Conservation (phyloP, 805 yeast species). For the Candida argentea region DNA sequence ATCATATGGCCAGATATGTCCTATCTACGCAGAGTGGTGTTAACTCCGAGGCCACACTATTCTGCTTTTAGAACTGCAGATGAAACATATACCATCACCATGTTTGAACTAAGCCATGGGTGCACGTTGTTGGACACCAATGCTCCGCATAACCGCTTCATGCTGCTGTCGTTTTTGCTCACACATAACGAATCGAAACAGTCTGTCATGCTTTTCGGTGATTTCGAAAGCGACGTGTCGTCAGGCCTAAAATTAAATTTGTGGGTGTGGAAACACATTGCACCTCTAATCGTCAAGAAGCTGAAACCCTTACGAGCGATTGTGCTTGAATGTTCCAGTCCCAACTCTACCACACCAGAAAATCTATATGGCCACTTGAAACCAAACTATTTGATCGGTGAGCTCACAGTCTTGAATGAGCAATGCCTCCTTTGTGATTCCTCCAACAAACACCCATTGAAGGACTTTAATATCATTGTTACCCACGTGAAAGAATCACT, state of each 20-base stretch:
- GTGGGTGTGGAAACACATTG: slow-evolving; percentile 48
- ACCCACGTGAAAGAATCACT: slow-evolving; percentile 39
- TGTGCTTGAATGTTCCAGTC: slow-evolving; percentile 69
- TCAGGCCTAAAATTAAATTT: slow-evolving; percentile 29
- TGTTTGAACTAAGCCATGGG: slow-evolving; percentile 28
- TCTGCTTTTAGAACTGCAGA: slow-evolving; percentile 7
- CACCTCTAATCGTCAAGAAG: slow-evolving; percentile 35
- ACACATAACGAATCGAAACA: slow-evolving; percentile 20
- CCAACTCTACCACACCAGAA: slow-evolving; percentile 17
- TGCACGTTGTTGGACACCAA: background rate
- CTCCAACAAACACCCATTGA: slow-evolving; percentile 21
- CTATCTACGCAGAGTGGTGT: slow-evolving; percentile 14
- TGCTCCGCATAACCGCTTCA: slow-evolving; percentile 10
- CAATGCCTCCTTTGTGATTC: slow-evolving; percentile 9
- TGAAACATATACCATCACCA: slow-evolving; percentile 13
- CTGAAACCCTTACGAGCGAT: slow-evolving; percentile 37
- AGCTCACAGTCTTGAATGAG: slow-evolving; percentile 27
- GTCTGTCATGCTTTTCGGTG: slow-evolving; percentile 65
- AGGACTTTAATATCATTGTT: slow-evolving; percentile 38
- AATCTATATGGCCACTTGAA: slow-evolving; percentile 73
- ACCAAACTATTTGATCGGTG: slow-evolving; percentile 52
- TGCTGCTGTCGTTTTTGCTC: slow-evolving; percentile 55
- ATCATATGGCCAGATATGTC: slow-evolving; percentile 70
- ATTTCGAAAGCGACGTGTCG: slow-evolving; percentile 59
- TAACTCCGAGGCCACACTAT: slow-evolving; percentile 9